Base-by-base conservation (phyloP, 768 basidiomycete species). In the Neoboletus magnificus region DNA sequence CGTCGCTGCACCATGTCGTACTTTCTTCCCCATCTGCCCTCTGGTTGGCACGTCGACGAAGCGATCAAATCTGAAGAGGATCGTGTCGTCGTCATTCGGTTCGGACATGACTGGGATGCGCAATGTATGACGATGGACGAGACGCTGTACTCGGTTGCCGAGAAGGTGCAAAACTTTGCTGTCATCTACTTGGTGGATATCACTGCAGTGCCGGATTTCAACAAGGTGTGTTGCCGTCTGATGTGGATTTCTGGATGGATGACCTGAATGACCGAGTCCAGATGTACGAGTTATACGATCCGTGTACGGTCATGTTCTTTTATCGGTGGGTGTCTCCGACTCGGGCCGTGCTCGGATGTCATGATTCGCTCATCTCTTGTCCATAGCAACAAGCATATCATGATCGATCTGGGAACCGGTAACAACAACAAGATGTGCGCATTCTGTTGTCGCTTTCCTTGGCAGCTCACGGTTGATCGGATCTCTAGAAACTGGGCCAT, bases 91-190 rank as follows among this genome's bases (percentile, higher is more conserved):
- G 90, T 93, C 50, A 86, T 98, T 45, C 86, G 95, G 4, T 98
- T 98, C 68, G 96, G 95, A 0, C 91, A 93, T 67, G 94, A 95
- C 71, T 89, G 87, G 86, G 92, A 98, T 70, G 74, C 80, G 0
- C 87, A 97, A 61, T 98, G 96, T 76, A 98, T 98, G 97, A 89
- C 87, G 18, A 97, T 98, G 94, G 97, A 98, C 76, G 96, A 98
- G 73, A 96, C 93, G 2, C 83, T 98, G 11, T 90, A 93, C 71
- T 79, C 83, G 1, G 89, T 97, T 41, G 89, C 90, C 1, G 97
- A 98, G 75, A 95, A 93, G 72, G 93, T 98, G 5, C 94, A 98
- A 77, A 98, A 99, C 76, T 98, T 96, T 73, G 94, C 95, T 9
- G 93, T 98, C 64, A 93, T 98, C 61, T 98, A 98, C 68, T 78